These are phyloP conservation scores for Metschnikowia matae DNA, from an alignment of 805 yeast species.

Conservation along the genomic window DNA sequence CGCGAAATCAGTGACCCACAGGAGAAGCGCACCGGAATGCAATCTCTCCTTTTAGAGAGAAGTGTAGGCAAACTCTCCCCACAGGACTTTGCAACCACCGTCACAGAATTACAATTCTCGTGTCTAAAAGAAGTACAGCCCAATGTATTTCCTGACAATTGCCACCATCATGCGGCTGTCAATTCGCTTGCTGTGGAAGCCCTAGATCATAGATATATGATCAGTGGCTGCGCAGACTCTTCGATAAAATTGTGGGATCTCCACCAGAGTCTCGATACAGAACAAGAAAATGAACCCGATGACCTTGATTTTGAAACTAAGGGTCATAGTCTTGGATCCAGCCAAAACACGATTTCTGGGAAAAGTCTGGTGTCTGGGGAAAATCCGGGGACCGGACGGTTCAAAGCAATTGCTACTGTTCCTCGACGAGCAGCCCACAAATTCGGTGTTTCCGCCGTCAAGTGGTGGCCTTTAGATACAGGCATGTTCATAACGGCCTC, in stretches of 20 bases:
- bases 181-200: conserved; percentile 58
- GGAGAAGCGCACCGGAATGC: conserved; percentile 21
- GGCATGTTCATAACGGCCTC: conserved; percentile 84
- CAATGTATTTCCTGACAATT: conserved; percentile 36
- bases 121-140: conserved; percentile 22
- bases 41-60: conserved; percentile 36
- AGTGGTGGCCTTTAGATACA: conserved; percentile 88
- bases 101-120: conserved; percentile 37
- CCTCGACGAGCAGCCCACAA: conserved; percentile 48
- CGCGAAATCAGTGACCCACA: too few relatives aligned
- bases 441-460: conserved; percentile 67
- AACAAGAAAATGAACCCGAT: too few relatives aligned
- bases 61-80: conserved; percentile 25
- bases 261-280: neutral
- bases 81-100: conserved; percentile 31
- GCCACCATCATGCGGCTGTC: conserved; percentile 50
- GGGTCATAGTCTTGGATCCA: neutral
- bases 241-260: conserved; percentile 66
- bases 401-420: conserved; percentile 27
- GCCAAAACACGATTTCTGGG: too few relatives aligned
- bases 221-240: conserved; percentile 75
- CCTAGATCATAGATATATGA: conserved; percentile 40
- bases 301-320: too few relatives aligned
- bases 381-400: neutral
- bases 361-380: too few relatives aligned